Evolutionary conservation across 2,329 filamentous ascomycete genomes (phyloP).

Genomic region (Colletotrichum lupini): DNA sequence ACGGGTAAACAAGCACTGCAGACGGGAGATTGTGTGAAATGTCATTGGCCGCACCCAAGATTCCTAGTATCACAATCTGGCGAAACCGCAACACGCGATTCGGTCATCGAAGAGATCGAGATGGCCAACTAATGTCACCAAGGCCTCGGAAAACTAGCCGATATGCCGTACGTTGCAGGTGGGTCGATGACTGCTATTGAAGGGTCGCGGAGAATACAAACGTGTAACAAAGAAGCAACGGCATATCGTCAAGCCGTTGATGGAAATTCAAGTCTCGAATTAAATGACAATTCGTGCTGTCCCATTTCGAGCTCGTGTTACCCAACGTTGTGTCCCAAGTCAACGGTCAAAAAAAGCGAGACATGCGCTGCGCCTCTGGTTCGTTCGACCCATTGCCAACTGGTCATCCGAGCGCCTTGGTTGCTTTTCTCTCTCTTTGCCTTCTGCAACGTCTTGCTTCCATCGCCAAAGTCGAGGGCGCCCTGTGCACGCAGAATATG

Average conservation of each 20-base stretch:
- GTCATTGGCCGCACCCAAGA: constrained; percentile 7
- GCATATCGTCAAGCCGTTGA: not conserved
- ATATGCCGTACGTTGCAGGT: not conserved
- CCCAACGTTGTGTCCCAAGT: not conserved
- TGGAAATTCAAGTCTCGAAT: not conserved
- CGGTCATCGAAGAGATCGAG: constrained; percentile 26
- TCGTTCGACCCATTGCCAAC: constrained; percentile 25
- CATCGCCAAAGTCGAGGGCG: not conserved
- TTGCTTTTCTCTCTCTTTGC: not conserved
- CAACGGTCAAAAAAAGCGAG: constrained; percentile 4
- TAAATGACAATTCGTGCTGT: not conserved
- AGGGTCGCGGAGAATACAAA: constrained; percentile 1
- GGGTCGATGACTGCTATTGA: not conserved
- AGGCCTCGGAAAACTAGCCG: not conserved
- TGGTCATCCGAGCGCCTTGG: constrained; percentile 14
- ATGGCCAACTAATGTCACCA: not conserved
- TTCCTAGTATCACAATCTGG: constrained; percentile 11
- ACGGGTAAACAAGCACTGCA: not conserved
- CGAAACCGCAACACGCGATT: not conserved
- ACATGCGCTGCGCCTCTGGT: constrained; percentile 9
- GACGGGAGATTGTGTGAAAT: not conserved
- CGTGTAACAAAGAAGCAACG: not conserved
- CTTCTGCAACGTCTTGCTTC: constrained; percentile 1
- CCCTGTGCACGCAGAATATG: not conserved
- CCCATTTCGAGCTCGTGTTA: not conserved